These are phyloP conservation scores for Naematelia aurantialba DNA, from an alignment of 768 basidiomycete genomes.

Conservation along the genomic window DNA sequence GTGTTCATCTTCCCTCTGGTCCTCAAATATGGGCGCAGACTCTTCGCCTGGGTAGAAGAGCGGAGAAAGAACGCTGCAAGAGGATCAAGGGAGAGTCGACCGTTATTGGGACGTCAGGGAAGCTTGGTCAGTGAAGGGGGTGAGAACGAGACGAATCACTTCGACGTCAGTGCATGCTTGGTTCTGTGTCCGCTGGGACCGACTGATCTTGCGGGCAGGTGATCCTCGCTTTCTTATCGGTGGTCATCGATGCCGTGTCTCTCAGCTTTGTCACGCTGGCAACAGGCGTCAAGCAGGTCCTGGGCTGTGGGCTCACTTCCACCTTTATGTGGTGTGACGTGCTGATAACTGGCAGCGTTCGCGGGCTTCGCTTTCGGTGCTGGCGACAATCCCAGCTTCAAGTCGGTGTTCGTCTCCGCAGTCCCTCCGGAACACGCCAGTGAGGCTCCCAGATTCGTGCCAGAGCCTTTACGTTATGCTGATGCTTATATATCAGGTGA, in stretches of 20 bases:
- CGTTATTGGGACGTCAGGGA: not conserved
- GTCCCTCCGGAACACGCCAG: constrained; percentile 36
- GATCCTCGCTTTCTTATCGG: constrained; percentile 34
- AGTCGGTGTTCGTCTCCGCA: constrained; percentile 37
- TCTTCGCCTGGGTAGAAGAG: constrained; percentile 20
- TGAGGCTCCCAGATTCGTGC: constrained; percentile 5
- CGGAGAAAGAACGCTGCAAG: constrained; percentile 1
- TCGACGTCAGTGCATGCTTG: too few relatives aligned
- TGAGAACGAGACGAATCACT: constrained; percentile 37
- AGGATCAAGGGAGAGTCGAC: constrained; percentile 5
- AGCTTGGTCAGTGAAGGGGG: constrained; percentile 14
- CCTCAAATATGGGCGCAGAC: constrained; percentile 28
- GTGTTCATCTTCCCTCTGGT: constrained; percentile 39
- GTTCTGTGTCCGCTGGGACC: constrained; percentile 14
- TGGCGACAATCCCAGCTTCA: constrained; percentile 43
- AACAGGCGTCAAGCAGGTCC: constrained; percentile 28
- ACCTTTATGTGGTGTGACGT: not conserved
- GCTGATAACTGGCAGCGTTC: constrained; percentile 19
- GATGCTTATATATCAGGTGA: constrained; percentile 17
- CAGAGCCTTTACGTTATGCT: constrained; percentile 3
- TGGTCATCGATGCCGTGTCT: constrained; percentile 31
- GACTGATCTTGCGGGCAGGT: constrained; percentile 16
- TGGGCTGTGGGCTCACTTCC: constrained; percentile 20
- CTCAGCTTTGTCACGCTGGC: constrained; percentile 33
- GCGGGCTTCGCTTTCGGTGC: constrained; percentile 36